Evolutionary conservation across 75 land plant species (phyloP), one percentile per base, ranked within the genome.

Genomic region (Cupressus sempervirens): DNA sequence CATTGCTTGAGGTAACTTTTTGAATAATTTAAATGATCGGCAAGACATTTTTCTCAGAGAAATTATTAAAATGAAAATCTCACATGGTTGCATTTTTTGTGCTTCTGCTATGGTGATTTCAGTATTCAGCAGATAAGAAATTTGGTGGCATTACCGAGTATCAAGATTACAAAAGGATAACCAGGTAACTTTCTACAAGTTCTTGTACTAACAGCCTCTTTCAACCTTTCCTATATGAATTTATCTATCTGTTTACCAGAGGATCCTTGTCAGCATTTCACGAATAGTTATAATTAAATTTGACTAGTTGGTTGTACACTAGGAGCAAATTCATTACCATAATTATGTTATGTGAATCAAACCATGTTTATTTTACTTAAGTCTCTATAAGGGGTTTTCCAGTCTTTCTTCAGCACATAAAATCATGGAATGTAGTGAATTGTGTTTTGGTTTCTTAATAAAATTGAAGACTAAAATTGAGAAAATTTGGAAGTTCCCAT

Each of bases 121-220:
- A 97, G 99, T 93, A 89, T 83, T 96, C 99, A 76, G 95, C 99
- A 53, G 98, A 98, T 79, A 94, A 96, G 88, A 88, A 89, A 53
- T 95, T 88, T 89, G 96, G 99, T 13, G 87, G 81, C 81, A 52
- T 91, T 83, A 83, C 86, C 36, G 96, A 86, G 72, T 98, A 98
- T 86, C 86, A 89, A 82, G 40, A 40, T 12, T 98, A 98, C 91
- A 98, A 98, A 83, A 90, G 83, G 30, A 84, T 72, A 52, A 98
- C 99, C 26, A 98, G 99, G 99, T 97, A 10, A 84, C n/a, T 68
- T 79, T 48, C 46, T 18, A 23, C 11, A 20, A 43, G 13, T 79
- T 45, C 50, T 43, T 62, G 45, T 30, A 23, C 34, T 15, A 16
- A 43, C 52, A 58, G 26, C 29, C 43, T 80, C n/a, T 53, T 56